Base-by-base conservation (phyloP, 352 stramenopile species). In the Saprolegnia diclina region DNA sequence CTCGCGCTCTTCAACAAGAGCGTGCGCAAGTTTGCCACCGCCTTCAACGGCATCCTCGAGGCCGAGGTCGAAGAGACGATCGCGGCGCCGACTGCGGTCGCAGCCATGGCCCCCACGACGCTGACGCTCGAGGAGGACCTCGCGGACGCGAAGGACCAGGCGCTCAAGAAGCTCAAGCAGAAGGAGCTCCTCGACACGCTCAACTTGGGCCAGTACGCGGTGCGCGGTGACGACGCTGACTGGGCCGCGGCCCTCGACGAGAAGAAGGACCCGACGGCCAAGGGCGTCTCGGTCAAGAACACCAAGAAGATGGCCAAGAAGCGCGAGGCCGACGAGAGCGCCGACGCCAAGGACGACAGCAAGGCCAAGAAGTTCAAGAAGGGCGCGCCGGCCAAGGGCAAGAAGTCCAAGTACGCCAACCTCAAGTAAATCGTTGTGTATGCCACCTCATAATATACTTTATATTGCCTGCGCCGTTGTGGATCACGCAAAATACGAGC, bases 1-100 rank as follows among this genome's bases (percentile, higher is more conserved):
- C 77, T 99, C 24, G 97, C 97, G 57, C 92, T 99, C 63, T 99
- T 99, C 76, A 99, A 99, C 81, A 99, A 99, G 78, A 80, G 82
- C 18, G 82, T 97, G 38, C 80, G 88, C 64, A 98, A 98, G 78
- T 94, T 97, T 68, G 73, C 89, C 19, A 76, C 77, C 53, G 80
- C 89, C 69, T 76, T 97, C 38, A 82, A 96, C 67, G 71, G 75
- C 35, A 72, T 97, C 10, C 73, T 91, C 72, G 83, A 88, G 73
- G 78, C 97, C 85, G 72, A 82, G 77, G 77, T 97, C 77, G 21
- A 77, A 56, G 68, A 76, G 32, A 77, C 92, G 44, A 78, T 88
- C 66, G 73, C 73, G 77, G 63, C 79, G 80, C 74, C 81, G 74
- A 78, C 97, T 67, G 80, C 87, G 68, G 91, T 94, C 75, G 74